Conservation (phyloP, 495 filamentous ascomycete species). For the Echria macrotheca region DNA sequence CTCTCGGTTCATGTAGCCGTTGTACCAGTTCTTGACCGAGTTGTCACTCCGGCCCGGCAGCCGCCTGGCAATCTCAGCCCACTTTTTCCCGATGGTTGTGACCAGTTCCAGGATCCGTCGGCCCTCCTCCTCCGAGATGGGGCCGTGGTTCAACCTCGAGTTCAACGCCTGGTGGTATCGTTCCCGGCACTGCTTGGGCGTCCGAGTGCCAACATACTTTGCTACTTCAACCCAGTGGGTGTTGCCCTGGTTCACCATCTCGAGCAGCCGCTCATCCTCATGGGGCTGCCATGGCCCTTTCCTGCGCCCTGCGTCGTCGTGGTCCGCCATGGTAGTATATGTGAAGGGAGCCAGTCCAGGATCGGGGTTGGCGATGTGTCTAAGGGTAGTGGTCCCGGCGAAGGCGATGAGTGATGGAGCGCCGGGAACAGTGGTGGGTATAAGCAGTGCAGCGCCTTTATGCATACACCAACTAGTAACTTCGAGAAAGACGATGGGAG, state of each 20-base stretch:
- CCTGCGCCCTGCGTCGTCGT: slow-evolving; percentile 10
- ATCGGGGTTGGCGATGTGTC: neutral
- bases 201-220: slow-evolving; percentile 65
- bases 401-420: too few species aligned
- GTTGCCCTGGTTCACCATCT: slow-evolving; percentile 71
- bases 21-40: slow-evolving; percentile 99
- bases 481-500: neutral
- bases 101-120: slow-evolving; percentile 76
- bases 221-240: slow-evolving; percentile 93
- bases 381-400: neutral
- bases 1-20: slow-evolving; percentile 84
- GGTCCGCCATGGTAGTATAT: neutral
- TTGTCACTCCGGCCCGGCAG: slow-evolving; percentile 92
- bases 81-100: slow-evolving; percentile 75
- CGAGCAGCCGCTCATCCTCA: slow-evolving; percentile 69
- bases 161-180: slow-evolving; percentile 95
- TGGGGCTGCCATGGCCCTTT: slow-evolving; percentile 78
- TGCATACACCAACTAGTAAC: neutral
- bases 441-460: too few species aligned
- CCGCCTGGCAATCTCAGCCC: slow-evolving; percentile 89
- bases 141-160: slow-evolving; percentile 81
- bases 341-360: neutral
- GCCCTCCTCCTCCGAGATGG: slow-evolving; percentile 89
- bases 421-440: too few species aligned
- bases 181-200: slow-evolving; percentile 94